Conservation (phyloP, 306 rosid species). For the Casuarina glauca region DNA sequence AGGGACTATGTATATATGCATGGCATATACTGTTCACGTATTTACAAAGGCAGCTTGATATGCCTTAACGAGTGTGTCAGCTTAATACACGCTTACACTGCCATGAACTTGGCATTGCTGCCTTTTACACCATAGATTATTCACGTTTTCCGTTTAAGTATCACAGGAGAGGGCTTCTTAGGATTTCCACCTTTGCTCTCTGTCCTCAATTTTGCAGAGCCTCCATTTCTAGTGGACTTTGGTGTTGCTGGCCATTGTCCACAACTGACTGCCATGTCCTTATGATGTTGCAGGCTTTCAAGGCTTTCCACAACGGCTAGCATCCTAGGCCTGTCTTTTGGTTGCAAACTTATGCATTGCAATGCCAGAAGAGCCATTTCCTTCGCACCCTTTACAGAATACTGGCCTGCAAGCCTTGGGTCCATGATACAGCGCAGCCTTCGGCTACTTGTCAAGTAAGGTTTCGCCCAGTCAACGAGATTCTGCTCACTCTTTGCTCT, state of each 20-base stretch:
- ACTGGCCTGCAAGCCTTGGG: constrained; percentile 81
- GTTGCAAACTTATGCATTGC: constrained; percentile 71
- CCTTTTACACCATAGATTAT: neutral
- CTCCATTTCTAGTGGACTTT: constrained; percentile 57
- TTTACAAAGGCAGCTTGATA: constrained; percentile 33
- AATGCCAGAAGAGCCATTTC: constrained; percentile 68
- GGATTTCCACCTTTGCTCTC: constrained; percentile 46
- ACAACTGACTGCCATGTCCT: constrained; percentile 86
- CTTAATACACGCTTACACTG: neutral
- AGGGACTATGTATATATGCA: neutral
- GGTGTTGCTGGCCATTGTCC: constrained; percentile 79
- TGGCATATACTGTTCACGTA: constrained; percentile 26
- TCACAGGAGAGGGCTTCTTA: constrained; percentile 44
- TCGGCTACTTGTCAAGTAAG: constrained; percentile 62
- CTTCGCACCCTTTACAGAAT: constrained; percentile 84
- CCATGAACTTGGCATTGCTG: neutral
- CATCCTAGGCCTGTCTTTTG: constrained; percentile 93
- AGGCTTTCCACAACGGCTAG: constrained; percentile 70
- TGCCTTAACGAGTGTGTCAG: neutral
- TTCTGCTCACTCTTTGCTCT: constrained; percentile 78
- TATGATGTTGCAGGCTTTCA: constrained; percentile 61
- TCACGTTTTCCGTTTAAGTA: constrained; percentile 36
- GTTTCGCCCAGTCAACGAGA: constrained; percentile 90
- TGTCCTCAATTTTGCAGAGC: constrained; percentile 44
- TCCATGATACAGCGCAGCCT: constrained; percentile 70